Evolutionary conservation across 2,329 filamentous ascomycete genomes (phyloP).

Genomic region (Alternaria sp.): DNA sequence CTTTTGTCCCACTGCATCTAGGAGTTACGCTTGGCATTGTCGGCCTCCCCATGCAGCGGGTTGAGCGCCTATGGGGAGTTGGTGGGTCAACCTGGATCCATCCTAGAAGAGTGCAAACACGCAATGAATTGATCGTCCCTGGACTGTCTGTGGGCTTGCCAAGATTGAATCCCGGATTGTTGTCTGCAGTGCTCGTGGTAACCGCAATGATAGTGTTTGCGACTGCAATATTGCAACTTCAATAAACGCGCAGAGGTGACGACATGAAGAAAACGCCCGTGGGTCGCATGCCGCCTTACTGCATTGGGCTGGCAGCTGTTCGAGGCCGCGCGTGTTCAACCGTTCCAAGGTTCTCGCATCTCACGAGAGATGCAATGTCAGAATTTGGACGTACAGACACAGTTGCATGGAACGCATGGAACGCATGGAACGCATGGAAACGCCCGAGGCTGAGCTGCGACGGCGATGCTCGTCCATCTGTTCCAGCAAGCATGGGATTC

Average conservation of each 20-base stretch:
- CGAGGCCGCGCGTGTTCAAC: constrained; percentile 20
- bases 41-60: constrained; percentile 24
- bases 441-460: neutral
- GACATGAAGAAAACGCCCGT: constrained; percentile 7
- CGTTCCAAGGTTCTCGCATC: constrained; percentile 8
- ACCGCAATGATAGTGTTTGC: neutral
- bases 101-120: neutral
- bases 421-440: neutral
- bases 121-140: neutral
- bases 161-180: neutral
- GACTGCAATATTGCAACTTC: neutral
- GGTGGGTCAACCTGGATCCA: constrained; percentile 5
- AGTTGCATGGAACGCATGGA: neutral
- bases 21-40: constrained; percentile 16
- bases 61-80: constrained; percentile 25
- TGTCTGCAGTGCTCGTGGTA: neutral
- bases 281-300: constrained; percentile 13
- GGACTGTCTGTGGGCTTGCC: neutral
- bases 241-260: neutral
- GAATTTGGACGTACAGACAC: neutral
- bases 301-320: constrained; percentile 5
- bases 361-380: constrained; percentile 7
- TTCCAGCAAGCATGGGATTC: neutral
- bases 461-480: neutral
- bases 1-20: constrained; percentile 18